Evolutionary conservation across 805 yeast genomes (phyloP).

Genomic region (Wickerhamomyces strasburgensis): DNA sequence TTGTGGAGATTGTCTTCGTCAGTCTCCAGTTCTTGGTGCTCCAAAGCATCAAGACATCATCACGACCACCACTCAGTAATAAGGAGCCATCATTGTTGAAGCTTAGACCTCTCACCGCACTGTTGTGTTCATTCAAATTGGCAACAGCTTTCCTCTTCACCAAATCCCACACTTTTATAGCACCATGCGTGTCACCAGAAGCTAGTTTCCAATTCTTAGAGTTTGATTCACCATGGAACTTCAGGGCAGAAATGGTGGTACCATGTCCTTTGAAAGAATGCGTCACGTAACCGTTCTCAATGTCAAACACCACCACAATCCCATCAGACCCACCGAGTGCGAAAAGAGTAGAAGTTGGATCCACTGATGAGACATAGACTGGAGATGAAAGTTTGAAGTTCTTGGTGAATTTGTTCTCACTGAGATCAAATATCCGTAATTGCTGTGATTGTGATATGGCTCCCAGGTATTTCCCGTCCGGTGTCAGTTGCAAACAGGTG

Average conservation of each 20-base stretch:
- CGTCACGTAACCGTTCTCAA: constrained; percentile 81
- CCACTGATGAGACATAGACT: constrained; percentile 71
- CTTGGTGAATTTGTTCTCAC: constrained; percentile 37
- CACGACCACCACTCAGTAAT: constrained; percentile 85
- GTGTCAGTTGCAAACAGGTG: constrained; percentile 70
- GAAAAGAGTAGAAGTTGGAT: constrained; percentile 75
- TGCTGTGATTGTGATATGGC: constrained; percentile 81
- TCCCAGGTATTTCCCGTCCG: constrained; percentile 67
- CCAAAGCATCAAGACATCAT: constrained; percentile 64
- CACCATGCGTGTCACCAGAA: constrained; percentile 59
- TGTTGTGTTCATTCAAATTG: constrained; percentile 66
- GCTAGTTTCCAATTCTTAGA: constrained; percentile 72
- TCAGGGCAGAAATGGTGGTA: constrained; percentile 72
- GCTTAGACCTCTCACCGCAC: constrained; percentile 83
- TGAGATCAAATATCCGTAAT: constrained; percentile 52
- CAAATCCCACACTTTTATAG: constrained; percentile 57
- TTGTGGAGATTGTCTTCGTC: constrained; percentile 62
- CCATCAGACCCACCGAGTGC: constrained; percentile 98
- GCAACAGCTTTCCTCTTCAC: constrained; percentile 64
- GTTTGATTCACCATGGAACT: constrained; percentile 70
- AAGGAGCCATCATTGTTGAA: constrained; percentile 49
- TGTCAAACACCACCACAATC: constrained; percentile 83
- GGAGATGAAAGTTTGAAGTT: constrained; percentile 69
- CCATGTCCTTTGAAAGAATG: constrained; percentile 94
- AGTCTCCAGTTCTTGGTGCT: constrained; percentile 49